Percentiles rank a stretch among this genome's conserved stretches.
Evolutionary conservation across 2,329 filamentous ascomycete species (phyloP).

Genomic region (Fusarium sp.): DNA sequence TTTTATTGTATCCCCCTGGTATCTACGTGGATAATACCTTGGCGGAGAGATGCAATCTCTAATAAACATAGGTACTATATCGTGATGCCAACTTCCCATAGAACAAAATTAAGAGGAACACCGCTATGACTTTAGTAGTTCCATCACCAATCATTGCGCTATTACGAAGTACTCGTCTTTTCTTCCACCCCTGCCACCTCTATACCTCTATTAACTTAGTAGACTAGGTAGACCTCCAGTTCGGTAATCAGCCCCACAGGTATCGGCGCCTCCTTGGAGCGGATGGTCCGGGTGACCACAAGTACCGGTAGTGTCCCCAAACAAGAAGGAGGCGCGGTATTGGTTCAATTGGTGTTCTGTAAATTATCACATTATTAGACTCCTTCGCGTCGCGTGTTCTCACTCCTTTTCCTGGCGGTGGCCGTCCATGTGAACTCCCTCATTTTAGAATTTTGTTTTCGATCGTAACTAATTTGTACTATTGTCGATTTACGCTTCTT

Average conservation of each 20-base stretch:
- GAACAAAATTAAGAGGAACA: not conserved
- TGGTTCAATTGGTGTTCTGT: constrained; percentile 1
- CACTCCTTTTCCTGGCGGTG: constrained; percentile 4
- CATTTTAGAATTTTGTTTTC: not conserved
- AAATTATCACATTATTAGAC: constrained; percentile 6
- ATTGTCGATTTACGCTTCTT: not conserved
- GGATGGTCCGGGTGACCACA: constrained; percentile 9
- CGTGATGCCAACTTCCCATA: not conserved
- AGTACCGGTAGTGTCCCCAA: constrained; percentile 14
- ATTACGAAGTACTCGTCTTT: not conserved
- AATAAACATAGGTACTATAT: not conserved
- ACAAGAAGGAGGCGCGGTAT: constrained; percentile 13
- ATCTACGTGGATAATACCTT: not conserved
- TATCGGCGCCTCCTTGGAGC: not conserved
- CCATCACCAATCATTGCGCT: not conserved
- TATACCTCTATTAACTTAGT: not conserved
- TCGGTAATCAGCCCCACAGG: constrained; percentile 23
- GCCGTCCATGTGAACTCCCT: not conserved
- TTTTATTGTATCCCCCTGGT: no score
- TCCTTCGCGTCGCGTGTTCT: constrained; percentile 11
- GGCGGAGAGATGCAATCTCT: not conserved
- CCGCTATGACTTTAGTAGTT: not conserved
- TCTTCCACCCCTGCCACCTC: not conserved
- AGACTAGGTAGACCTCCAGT: not conserved
- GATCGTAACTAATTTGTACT: not conserved